Base-by-base conservation (phyloP, 768 basidiomycete genomes). In the Kwoniella dendrophila region DNA sequence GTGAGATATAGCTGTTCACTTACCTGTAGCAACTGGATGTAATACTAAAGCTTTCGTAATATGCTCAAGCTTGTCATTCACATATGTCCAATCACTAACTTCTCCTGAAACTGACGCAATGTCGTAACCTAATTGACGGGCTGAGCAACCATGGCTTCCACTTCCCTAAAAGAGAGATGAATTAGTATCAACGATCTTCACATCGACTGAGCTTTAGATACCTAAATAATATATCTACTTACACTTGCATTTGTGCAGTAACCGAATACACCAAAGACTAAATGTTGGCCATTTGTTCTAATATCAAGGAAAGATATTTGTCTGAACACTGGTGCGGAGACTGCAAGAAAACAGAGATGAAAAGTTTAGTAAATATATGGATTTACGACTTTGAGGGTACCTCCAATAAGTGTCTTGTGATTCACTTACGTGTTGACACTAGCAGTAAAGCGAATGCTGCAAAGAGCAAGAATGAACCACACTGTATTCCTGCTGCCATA, bases 21-120 rank as follows among this genome's bases (percentile, higher is more conserved):
- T 55, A 75, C 73, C 73, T 7, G 74, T 64, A 6, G 73, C 74
- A 61, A 80, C 74, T 33, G 78, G 78, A 49, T 78, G 77, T 16
- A 80, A 63, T 59, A 79, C 69, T 44, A 80, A 62, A 14, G 73
- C 74, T n/a, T 71, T 72, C 24, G 76, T 77, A 48, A 74, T 49
- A 27, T 45, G 30, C 18, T 70, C 49, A 7, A 75, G 40, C 33
- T 53, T 43, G 24, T 54, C 49, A 29, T 72, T 72, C 29, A 41
- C 34, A 33, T 65, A 72, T 10, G 29, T 59, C 26, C 38, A 56
- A 27, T 40, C 34, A 14, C 40, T 53, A 10, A 63, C 18, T 22
- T 26, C 40, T n/a, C 64, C 53, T 20, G 62, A 44, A 18, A 69
- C 44, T 10, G 20, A 26, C 26, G 73, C 47, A 32, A 72, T 64